A percentile compares a stretch with the other conserved stretches of the same genome.
Conservation (phyloP, 306 rosid genomes). For the Trifolium pratense region DNA sequence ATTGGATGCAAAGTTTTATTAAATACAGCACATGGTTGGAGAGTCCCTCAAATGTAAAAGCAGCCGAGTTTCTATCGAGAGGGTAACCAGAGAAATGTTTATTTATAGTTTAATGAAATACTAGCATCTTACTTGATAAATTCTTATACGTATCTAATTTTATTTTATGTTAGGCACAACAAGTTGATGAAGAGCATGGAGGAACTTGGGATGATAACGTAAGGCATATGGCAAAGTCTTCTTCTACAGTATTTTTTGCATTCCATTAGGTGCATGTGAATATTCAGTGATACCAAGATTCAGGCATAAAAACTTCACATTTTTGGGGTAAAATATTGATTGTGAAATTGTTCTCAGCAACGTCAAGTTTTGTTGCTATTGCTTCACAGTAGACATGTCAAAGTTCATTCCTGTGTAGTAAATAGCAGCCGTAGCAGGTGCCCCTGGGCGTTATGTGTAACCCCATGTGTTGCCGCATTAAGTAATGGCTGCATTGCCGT, state of each 20-base stretch:
- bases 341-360: constrained; percentile 23
- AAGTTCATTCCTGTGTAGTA: neutral
- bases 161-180: constrained; percentile 68
- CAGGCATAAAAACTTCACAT: neutral
- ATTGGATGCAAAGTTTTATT: constrained; percentile 95
- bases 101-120: constrained; percentile 37
- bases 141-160: constrained; percentile 38
- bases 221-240: constrained; percentile 44
- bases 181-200: constrained; percentile 78
- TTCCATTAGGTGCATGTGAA: constrained; percentile 19
- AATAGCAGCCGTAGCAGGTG: neutral
- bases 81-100: constrained; percentile 68
- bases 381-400: neutral
- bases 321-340: constrained; percentile 24
- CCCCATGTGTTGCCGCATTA: neutral
- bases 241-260: constrained; percentile 31
- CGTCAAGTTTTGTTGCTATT: constrained; percentile 1
- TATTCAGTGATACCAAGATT: constrained; percentile 11
- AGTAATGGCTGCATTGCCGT: neutral
- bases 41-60: constrained; percentile 89
- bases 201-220: constrained; percentile 76
- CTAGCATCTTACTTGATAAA: constrained; percentile 34
- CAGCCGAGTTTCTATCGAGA: constrained; percentile 82
- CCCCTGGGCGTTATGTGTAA: neutral
- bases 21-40: constrained; percentile 92